Base-by-base conservation (phyloP, 2,329 filamentous ascomycete species). In the Monosporascus sp. region DNA sequence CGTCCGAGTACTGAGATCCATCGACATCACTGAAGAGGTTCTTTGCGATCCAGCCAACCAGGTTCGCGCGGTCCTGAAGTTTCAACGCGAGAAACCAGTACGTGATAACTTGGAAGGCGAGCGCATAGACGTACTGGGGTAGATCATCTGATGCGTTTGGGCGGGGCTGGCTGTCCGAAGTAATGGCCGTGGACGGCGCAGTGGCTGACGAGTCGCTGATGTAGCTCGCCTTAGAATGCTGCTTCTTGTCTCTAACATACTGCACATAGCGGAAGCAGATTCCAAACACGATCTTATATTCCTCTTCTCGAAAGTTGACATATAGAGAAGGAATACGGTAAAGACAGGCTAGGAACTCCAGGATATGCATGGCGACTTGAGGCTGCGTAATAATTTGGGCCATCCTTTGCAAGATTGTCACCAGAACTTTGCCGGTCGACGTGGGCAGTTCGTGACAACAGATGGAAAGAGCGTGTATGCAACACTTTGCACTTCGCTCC, bases 31-130 rank as follows among this genome's bases (percentile, higher is more conserved):
- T 87, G 61, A 93, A 92, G 9, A 99, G 78, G 58, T 90, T 90
- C 64, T 87, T 90, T 11, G 89, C 87, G 58, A 99, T 96, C 89
- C 90, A 96, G 27, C 85, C 84, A 49, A 97, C 91, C 59, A 96
- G 87, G 56, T 84, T 89, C 37, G 87, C 83, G 49, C 94, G 85
- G 66, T 97, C 91, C 38, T 87, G 83, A 49, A 96, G 79, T 64
- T 90, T 93, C 61, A 99, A 70, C 1, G 91, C 89, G 60, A 99
- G 79, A 67, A 97, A 99, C 94, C 94, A 99, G 67, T 96, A 97
- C 2, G 91, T 88, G 59, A 99, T 92, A 61, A 96, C 90, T 67
- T 97, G 92, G 67, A 96, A 96, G 8, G 93, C 93, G 50, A 97
- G 76, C 2, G 91, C 89, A 68, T 95, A 94, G 25, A 99, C 90